phyloP scores from a whole-genome alignment of 2,329 filamentous ascomycete species.

The Aspergillus ustus region DNA sequence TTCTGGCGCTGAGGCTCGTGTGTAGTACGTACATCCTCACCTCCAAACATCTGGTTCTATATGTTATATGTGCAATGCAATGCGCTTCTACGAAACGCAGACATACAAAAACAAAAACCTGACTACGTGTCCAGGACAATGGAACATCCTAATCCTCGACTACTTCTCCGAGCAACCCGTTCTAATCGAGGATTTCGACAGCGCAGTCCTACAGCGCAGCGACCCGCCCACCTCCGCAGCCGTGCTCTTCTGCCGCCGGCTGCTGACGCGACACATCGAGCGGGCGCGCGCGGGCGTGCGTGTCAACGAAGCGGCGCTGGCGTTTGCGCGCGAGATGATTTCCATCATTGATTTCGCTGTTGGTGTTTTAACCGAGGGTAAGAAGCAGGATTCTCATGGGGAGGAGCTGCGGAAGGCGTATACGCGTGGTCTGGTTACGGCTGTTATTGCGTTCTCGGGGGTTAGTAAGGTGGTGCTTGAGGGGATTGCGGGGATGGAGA shows the following conservation, averaged over 20 bases:
- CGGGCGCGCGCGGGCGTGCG: not conserved
- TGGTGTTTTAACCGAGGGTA: not conserved
- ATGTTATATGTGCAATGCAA: too few relatives aligned
- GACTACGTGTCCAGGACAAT: too few relatives aligned
- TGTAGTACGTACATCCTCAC: slow-evolving; percentile 7
- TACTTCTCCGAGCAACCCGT: not conserved
- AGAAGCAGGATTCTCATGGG: not conserved
- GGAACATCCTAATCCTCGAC: not conserved
- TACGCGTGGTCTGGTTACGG: not conserved
- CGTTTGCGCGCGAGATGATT: not conserved
- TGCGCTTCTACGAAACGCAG: too few relatives aligned
- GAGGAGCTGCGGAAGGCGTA: not conserved
- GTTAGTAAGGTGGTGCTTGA: not conserved
- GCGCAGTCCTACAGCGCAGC: not conserved
- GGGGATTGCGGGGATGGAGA: not conserved
- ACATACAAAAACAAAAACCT: too few relatives aligned
- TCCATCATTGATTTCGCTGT: slow-evolving; percentile 1
- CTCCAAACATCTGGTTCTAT: too few relatives aligned
- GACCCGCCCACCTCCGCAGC: not conserved
- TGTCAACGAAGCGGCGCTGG: not conserved
- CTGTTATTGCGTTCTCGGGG: slow-evolving; percentile 1
- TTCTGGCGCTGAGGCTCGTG: slow-evolving; percentile 4
- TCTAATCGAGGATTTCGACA: not conserved
- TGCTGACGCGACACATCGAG: not conserved
- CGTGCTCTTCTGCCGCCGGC: not conserved